phyloP scores from a whole-genome alignment of 192 early-diverging fungal species.

The Linnemannia zychae region DNA sequence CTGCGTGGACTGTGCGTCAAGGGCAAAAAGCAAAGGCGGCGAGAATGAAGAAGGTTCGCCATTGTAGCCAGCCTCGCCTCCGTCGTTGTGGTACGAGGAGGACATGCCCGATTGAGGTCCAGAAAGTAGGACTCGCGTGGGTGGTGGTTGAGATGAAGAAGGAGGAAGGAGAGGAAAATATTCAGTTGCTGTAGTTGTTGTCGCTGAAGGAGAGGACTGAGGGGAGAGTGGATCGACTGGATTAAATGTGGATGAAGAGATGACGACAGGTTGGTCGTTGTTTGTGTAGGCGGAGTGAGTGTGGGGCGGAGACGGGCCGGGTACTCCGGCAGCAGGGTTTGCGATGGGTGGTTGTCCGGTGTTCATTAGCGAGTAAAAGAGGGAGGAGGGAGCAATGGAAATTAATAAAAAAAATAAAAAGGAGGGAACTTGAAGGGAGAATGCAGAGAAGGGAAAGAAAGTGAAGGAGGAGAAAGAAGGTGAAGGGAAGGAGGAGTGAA shows the following conservation, averaged over 20 bases:
- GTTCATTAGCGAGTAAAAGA: neutral
- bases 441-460: neutral
- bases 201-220: neutral
- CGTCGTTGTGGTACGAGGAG: neutral
- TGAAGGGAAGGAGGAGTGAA: neutral
- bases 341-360: neutral
- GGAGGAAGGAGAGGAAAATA: neutral
- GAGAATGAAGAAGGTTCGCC: neutral
- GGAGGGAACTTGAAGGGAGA: too few species aligned
- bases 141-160: neutral
- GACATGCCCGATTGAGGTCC: neutral
- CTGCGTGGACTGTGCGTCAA: conserved; percentile 3
- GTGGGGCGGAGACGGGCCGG: neutral
- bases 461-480: neutral
- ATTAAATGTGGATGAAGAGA: neutral
- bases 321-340: neutral
- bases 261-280: neutral
- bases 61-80: neutral
- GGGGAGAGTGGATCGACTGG: neutral
- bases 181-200: neutral
- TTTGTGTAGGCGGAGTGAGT: neutral
- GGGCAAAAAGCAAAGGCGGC: neutral
- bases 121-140: neutral
- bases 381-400: too few species aligned
- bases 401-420: neutral